Conservation (phyloP, 768 basidiomycete species). For the Russula sp. region DNA sequence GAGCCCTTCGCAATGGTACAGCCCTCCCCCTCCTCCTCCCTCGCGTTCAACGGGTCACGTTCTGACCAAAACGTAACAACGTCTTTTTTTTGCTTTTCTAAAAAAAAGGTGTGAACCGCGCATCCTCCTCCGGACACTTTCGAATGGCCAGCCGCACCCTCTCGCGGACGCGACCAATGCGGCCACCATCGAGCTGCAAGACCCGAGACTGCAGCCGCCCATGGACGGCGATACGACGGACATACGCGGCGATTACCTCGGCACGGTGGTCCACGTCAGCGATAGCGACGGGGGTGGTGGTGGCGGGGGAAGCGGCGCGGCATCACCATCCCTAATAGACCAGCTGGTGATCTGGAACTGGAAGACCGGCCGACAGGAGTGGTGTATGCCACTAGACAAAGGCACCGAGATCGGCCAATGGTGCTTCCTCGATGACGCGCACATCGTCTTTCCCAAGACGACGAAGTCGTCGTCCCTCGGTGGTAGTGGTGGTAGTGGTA, state of each 20-base stretch:
- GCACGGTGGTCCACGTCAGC: not conserved
- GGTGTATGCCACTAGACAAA: not conserved
- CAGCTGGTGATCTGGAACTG: conserved; percentile 6
- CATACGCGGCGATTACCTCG: not conserved
- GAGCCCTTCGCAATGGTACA: not conserved
- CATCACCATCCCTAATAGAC: not conserved
- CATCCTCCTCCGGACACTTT: not conserved
- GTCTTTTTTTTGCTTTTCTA: too few species aligned
- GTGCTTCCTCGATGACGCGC: conserved; percentile 4
- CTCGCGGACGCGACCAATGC: not conserved
- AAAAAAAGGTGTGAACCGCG: not conserved
- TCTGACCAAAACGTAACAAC: too few species aligned
- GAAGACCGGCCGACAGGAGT: not conserved
- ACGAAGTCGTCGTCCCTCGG: not conserved
- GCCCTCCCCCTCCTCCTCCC: too few species aligned
- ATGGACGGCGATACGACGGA: conserved; percentile 2
- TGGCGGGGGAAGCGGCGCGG: too few species aligned
- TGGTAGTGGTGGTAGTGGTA: too few species aligned
- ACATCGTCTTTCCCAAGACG: conserved; percentile 6
- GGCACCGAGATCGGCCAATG: not conserved
- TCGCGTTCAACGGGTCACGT: too few species aligned
- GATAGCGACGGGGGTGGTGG: too few species aligned
- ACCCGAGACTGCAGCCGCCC: not conserved
- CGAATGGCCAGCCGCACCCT: not conserved
- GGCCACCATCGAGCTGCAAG: not conserved